A percentile compares a stretch with the other conserved stretches of the same genome.
Evolutionary conservation across 2,329 filamentous ascomycete species (phyloP).

Genomic region (Colletotrichum liaoningense): DNA sequence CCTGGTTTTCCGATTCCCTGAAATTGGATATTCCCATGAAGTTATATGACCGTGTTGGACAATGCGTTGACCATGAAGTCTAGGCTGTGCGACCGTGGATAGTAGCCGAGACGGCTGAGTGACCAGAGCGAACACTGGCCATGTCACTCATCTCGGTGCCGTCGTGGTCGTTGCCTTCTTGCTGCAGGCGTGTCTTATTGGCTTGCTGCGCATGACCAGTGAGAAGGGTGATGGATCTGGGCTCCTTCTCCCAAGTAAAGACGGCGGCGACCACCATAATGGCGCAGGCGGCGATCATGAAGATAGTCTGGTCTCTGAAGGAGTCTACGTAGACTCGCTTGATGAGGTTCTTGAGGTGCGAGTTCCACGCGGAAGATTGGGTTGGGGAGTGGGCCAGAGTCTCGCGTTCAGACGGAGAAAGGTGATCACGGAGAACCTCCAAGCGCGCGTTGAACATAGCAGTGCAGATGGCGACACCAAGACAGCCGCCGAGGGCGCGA

Average conservation of each 20-base stretch:
- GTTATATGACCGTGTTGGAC: background rate
- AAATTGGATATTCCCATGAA: constrained; percentile 4
- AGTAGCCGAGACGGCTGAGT: background rate
- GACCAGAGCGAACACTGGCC: constrained; percentile 25
- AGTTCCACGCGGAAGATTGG: constrained; percentile 48
- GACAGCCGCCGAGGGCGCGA: constrained; percentile 68
- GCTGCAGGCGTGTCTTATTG: constrained; percentile 20
- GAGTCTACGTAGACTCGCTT: constrained; percentile 57
- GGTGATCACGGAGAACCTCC: constrained; percentile 49
- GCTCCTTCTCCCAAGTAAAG: constrained; percentile 56
- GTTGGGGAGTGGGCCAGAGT: constrained; percentile 58
- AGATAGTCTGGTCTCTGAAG: constrained; percentile 57
- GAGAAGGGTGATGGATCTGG: constrained; percentile 44
- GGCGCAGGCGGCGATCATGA: constrained; percentile 58
- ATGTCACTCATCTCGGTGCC: constrained; percentile 31
- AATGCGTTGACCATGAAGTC: background rate
- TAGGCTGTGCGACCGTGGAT: background rate
- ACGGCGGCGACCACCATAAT: constrained; percentile 57
- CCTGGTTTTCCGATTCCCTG: constrained; percentile 6
- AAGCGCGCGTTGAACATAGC: constrained; percentile 65
- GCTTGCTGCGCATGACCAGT: constrained; percentile 19
- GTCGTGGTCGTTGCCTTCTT: constrained; percentile 5
- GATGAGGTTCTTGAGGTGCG: constrained; percentile 47
- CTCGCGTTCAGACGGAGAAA: constrained; percentile 52
- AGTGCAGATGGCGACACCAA: constrained; percentile 70